phyloP scores from a whole-genome alignment of 1,284 basidiomycete genomes.

The Vanrija pseudolonga region DNA sequence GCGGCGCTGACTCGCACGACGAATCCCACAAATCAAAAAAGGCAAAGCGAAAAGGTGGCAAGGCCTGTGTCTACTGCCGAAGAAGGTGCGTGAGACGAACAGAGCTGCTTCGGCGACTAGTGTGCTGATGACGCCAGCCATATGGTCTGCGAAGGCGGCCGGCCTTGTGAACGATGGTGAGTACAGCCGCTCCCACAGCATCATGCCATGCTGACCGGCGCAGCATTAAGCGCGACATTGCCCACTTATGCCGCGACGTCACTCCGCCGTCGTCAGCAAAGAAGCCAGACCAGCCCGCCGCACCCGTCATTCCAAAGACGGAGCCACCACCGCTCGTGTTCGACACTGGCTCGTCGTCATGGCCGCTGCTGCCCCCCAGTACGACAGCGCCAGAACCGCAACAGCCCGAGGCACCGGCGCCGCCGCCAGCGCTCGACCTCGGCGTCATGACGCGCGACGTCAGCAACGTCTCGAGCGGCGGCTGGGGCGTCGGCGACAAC shows the following conservation, averaged over 20 bases:
- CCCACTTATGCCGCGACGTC: conserved; percentile 84
- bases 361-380: conserved; percentile 34
- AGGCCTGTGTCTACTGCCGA: conserved; percentile 89
- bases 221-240: conserved; percentile 87
- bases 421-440: conserved; percentile 12
- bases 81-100: conserved; percentile 55
- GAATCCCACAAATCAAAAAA: conserved; percentile 53
- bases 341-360: conserved; percentile 17
- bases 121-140: conserved; percentile 30
- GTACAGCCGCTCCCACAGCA: conserved; percentile 35
- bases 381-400: no score
- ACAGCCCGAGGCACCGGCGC: conserved; percentile 10
- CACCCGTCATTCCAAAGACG: not conserved
- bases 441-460: conserved; percentile 1
- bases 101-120: no score
- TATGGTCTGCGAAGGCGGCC: conserved; percentile 79
- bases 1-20: not conserved
- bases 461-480: not conserved
- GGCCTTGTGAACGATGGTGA: conserved; percentile 85
- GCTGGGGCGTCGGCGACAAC: conserved; percentile 12
- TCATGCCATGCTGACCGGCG: conserved; percentile 1
- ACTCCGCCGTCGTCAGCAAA: conserved; percentile 53
- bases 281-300: conserved; percentile 16
- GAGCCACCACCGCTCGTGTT: conserved; percentile 3
- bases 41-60: conserved; percentile 53